These are phyloP conservation scores for Hypoxylon sp. DNA, from an alignment of 2,329 filamentous ascomycete species.

Conservation along the genomic window DNA sequence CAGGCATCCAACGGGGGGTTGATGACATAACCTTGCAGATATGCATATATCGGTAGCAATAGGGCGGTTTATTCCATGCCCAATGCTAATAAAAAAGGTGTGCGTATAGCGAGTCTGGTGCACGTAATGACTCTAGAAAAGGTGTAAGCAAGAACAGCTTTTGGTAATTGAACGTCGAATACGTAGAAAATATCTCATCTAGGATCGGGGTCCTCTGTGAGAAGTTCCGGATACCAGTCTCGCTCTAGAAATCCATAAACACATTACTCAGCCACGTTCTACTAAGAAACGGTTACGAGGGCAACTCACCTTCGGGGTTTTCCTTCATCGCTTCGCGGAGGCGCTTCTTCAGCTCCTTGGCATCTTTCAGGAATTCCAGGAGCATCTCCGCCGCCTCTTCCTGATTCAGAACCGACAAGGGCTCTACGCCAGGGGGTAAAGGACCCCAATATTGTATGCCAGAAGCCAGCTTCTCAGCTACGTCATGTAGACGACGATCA, in stretches of 20 bases:
- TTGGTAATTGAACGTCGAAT: background rate
- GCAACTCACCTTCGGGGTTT: background rate
- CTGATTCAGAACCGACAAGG: constrained; percentile 3
- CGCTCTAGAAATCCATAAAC: constrained; percentile 2
- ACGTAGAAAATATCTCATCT: background rate
- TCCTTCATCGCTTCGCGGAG: constrained; percentile 13
- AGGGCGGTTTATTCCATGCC: too few relatives aligned
- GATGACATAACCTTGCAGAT: too few relatives aligned
- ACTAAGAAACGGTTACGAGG: background rate
- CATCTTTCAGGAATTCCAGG: constrained; percentile 9
- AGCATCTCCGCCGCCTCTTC: constrained; percentile 11
- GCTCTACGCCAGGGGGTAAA: constrained; percentile 11
- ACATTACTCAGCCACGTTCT: background rate
- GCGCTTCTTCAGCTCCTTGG: background rate
- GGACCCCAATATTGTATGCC: constrained; percentile 6
- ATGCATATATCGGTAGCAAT: too few relatives aligned
- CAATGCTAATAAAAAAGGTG: too few relatives aligned
- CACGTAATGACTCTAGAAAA: too few relatives aligned
- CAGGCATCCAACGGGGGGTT: too few relatives aligned
- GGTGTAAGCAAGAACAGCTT: background rate
- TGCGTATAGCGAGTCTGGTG: too few relatives aligned
- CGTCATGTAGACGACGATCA: constrained; percentile 9
- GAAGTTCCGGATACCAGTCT: constrained; percentile 15
- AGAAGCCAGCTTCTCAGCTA: constrained; percentile 14
- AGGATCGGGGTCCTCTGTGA: background rate